A percentile compares a stretch with the other conserved stretches of the same genome.
Conservation (phyloP, 2,329 filamentous ascomycete species). For the Raffaelea albimanens region DNA sequence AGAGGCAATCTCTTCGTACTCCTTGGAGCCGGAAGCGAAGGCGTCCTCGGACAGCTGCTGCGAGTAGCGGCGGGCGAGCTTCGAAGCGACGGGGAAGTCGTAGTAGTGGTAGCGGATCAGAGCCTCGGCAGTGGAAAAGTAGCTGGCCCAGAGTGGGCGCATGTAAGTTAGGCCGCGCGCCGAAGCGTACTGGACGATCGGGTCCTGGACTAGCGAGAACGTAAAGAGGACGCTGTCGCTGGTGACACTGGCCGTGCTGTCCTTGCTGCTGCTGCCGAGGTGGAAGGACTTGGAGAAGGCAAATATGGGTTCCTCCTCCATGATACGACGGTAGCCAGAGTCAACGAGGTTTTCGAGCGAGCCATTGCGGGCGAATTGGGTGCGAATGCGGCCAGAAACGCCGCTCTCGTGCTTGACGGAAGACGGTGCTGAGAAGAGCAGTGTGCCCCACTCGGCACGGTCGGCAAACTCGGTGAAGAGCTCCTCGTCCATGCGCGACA, state of each 20-base stretch:
- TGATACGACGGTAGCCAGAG: constrained; percentile 51
- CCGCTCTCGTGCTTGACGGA: constrained; percentile 63
- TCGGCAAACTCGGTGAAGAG: constrained; percentile 67
- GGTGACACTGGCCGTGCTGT: constrained; percentile 11
- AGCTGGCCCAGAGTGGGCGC: constrained; percentile 70
- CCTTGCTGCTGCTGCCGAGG: constrained; percentile 18
- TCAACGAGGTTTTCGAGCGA: constrained; percentile 49
- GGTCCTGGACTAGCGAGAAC: constrained; percentile 65
- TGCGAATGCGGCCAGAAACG: constrained; percentile 54
- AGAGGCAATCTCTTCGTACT: constrained; percentile 69
- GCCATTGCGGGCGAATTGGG: constrained; percentile 59
- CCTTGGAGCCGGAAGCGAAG: constrained; percentile 60
- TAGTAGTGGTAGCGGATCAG: constrained; percentile 65
- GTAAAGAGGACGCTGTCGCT: constrained; percentile 59
- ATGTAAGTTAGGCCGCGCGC: constrained; percentile 67
- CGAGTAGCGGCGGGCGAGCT: constrained; percentile 61
- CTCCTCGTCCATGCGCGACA: constrained; percentile 51
- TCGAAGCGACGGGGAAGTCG: constrained; percentile 55
- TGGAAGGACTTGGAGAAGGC: constrained; percentile 61
- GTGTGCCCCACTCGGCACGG: constrained; percentile 72
- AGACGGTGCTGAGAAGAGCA: constrained; percentile 65
- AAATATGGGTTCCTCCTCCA: constrained; percentile 73
- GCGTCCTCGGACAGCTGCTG: constrained; percentile 61
- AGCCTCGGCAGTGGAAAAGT: constrained; percentile 51
- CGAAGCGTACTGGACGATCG: constrained; percentile 69